phyloP scores from a whole-genome alignment of 495 filamentous ascomycete genomes.

The Penicillium paxilli region DNA sequence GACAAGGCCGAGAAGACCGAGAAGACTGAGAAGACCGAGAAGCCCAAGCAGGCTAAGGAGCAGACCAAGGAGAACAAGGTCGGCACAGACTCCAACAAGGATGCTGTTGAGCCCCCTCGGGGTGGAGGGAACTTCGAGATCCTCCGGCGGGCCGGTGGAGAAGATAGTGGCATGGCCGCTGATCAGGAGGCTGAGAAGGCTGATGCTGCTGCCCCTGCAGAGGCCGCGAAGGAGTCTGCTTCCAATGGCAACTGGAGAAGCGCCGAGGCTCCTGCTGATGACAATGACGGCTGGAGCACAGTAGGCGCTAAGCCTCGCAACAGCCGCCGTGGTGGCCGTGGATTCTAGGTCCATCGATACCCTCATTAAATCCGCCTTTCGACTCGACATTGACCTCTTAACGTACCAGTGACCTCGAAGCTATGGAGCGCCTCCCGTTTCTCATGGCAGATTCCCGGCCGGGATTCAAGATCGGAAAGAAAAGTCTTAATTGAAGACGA shows the following conservation, averaged over 20 bases:
- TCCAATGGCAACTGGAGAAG: constrained; percentile 46
- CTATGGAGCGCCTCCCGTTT: not conserved
- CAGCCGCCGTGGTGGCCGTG: constrained; percentile 48
- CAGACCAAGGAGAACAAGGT: constrained; percentile 36
- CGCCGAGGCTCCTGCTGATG: constrained; percentile 40
- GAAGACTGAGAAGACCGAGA: constrained; percentile 28
- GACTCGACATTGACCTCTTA: constrained; percentile 13
- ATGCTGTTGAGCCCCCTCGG: constrained; percentile 41
- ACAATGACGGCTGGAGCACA: constrained; percentile 80
- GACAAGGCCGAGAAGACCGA: constrained; percentile 60
- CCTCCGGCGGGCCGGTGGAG: constrained; percentile 50
- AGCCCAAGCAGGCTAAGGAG: constrained; percentile 53
- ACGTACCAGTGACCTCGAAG: constrained; percentile 4
- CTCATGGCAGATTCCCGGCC: not conserved
- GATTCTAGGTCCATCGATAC: constrained; percentile 46
- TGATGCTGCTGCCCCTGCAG: constrained; percentile 18
- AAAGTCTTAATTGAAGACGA: not conserved
- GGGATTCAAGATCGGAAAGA: not conserved
- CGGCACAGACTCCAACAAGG: constrained; percentile 47
- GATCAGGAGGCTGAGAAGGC: constrained; percentile 36
- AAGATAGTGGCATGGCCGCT: constrained; percentile 38
- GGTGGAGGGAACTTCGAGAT: constrained; percentile 54
- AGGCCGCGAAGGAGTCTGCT: constrained; percentile 44
- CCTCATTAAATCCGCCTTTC: constrained; percentile 29
- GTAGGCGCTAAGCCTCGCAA: constrained; percentile 57